A percentile compares a stretch with the other conserved stretches of the same genome.
These are phyloP conservation scores for Thalia dealbata DNA, from an alignment of 176 grass and related monocot genomes.

Conservation along the genomic window DNA sequence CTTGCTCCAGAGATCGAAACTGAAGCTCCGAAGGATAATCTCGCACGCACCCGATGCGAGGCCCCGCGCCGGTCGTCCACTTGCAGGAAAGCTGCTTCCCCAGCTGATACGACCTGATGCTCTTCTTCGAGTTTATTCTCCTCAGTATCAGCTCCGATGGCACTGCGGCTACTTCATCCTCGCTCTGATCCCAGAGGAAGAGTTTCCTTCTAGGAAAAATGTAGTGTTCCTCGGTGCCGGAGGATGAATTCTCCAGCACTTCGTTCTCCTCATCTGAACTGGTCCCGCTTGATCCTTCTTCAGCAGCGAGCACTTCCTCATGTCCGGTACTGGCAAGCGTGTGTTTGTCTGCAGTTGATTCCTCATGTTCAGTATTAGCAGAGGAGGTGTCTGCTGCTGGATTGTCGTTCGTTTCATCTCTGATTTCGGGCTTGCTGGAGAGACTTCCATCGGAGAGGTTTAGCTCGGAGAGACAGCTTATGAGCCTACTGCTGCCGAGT, in stretches of 20 bases:
- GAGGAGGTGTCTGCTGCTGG: background rate
- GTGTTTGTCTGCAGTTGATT: background rate
- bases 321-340: background rate
- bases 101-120: constrained; percentile 61
- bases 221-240: background rate
- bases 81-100: constrained; percentile 67
- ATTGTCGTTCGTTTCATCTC: background rate
- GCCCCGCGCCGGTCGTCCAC: constrained; percentile 84
- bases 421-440: constrained; percentile 7
- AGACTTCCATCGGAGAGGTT: constrained; percentile 7
- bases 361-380: no score
- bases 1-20: constrained; percentile 55
- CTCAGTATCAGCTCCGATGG: constrained; percentile 56
- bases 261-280: constrained; percentile 16
- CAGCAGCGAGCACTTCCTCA: background rate
- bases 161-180: constrained; percentile 28
- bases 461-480: constrained; percentile 24
- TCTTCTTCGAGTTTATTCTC: constrained; percentile 71
- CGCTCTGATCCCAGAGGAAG: constrained; percentile 26
- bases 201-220: constrained; percentile 48
- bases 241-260: background rate
- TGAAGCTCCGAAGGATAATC: constrained; percentile 87
- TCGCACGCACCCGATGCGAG: constrained; percentile 73
- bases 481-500: constrained; percentile 18
- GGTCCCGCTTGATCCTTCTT: constrained; percentile 1